Evolutionary conservation across 2,329 filamentous ascomycete genomes (phyloP), one percentile per base, ranked within the genome.

Genomic region (Aspergillus ustus): DNA sequence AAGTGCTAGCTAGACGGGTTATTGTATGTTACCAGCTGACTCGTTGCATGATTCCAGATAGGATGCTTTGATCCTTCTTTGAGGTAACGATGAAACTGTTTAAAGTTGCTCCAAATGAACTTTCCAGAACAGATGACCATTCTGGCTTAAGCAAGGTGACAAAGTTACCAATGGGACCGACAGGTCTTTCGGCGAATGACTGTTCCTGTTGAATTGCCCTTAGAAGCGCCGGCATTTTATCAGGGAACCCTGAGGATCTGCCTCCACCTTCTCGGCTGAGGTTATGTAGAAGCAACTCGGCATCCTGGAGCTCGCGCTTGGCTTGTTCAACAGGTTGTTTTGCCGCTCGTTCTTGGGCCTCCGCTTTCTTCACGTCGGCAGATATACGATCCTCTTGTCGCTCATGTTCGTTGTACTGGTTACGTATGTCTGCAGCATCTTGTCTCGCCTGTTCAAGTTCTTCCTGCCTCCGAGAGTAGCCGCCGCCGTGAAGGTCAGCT

Each of bases 51-150:
- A 96, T 77, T 2, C 75, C 74, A 17, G 82, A 84, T 3, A 99
- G 81, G 7, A 86, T 82, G n/a, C 83, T 82, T 73, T 92, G 88
- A 72, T 99, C 95, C 13, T 82, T 77, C 70, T 91, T 92, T 74
- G 82, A 92, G 6, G 87, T 89, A 46, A 97, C 93, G 54, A 96
- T 85, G 71, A 98, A 99, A 1, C 86, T 88, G 64, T 87, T 90
- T 34, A 98, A 80, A 0, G 80, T 82, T 3, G 76, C 77, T n/a
- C 91, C 91, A 50, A 97, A 84, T 1, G 86, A 86, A 64, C 85
- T 90, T 73, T 99, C 95, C 15, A 99, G 76, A 48, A 96, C 87
- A 0, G 86, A 85, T 1, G 89, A 90, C 95, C 95, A 99, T 68
- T 91, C 84, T 1, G 91, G 90, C 67, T 94, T 89, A 40, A 87